phyloP scores from a whole-genome alignment of 306 rosid species.

The Betula pendula region DNA sequence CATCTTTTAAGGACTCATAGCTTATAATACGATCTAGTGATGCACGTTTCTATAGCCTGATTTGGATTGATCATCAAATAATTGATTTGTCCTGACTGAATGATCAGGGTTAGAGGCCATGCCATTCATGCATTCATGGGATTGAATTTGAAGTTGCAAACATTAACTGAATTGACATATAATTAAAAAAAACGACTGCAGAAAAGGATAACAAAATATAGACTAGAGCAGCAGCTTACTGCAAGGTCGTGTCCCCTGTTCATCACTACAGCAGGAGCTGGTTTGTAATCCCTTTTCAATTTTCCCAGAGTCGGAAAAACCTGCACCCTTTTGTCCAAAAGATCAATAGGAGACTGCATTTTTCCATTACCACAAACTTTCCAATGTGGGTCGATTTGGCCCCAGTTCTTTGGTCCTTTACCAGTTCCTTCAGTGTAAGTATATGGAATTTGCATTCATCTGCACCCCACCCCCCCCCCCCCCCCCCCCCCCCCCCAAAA shows the following conservation, averaged over 20 bases:
- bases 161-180: neutral
- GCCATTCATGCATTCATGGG: neutral
- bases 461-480: too few species aligned
- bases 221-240: constrained; percentile 30
- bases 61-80: neutral
- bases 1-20: neutral
- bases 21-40: neutral
- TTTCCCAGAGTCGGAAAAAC: constrained; percentile 47
- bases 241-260: constrained; percentile 67
- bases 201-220: neutral
- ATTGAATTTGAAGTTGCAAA: neutral
- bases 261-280: constrained; percentile 57
- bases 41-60: neutral
- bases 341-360: constrained; percentile 79
- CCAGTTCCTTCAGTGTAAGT: constrained; percentile 46
- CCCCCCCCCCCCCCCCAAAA: neutral
- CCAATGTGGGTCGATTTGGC: constrained; percentile 61
- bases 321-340: constrained; percentile 38
- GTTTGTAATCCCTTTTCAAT: constrained; percentile 50
- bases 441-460: constrained; percentile 45
- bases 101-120: neutral
- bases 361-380: constrained; percentile 57
- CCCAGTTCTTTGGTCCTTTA: constrained; percentile 74
- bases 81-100: neutral
- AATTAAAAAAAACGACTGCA: neutral